Evolutionary conservation across 352 stramenopile genomes (phyloP), one percentile per base, ranked within the genome.

Genomic region (Phytopythium helicoides): DNA sequence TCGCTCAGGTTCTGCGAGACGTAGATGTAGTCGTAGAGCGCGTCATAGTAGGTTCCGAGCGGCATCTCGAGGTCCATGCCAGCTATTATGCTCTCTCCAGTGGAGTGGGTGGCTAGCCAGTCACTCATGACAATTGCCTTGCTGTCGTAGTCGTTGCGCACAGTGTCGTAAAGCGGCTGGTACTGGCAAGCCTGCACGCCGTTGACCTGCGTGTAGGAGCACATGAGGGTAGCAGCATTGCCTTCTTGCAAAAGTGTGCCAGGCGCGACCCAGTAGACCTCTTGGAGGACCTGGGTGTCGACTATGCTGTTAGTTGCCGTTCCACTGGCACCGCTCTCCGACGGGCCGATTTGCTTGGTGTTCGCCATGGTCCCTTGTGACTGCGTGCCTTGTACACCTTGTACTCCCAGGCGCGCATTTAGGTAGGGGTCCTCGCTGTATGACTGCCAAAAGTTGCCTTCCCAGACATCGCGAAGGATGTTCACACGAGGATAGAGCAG

Each of bases 1-100:
- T 69, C 62, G 52, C 62, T 69, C 33, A 69, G 44, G 39, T 69
- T 66, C 31, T 66, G 44, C 8, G 62, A 62, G 26, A 69, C 52
- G 52, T 69, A 69, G 42, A 66, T 69, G 62, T 69, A 66, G 37
- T 69, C 62, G 44, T 69, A 66, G 7, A 69, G 62, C 26, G 62
- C 56, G 41, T 57, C 56, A 52, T 69, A 69, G 56, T 69, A 69
- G 9, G 57, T 59, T 10, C 62, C 62, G 7, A 52, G 65, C 12
- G 62, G 62, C 62, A 66, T 66, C 52, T 69, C 56, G 31, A 69
- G 52, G 28, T 69, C 62, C 62, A 69, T 54, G 35, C 62, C 62
- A 31, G 62, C 62, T 28, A 69, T 60, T 15, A 69, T 45, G 34
- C 62, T 69, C 48, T 69, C 62, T 8, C 52, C 62, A 16, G 57